Evolutionary conservation across 2,329 filamentous ascomycete genomes (phyloP), one percentile per base, ranked within the genome.

Genomic region (Pestalotiopsis sp.): DNA sequence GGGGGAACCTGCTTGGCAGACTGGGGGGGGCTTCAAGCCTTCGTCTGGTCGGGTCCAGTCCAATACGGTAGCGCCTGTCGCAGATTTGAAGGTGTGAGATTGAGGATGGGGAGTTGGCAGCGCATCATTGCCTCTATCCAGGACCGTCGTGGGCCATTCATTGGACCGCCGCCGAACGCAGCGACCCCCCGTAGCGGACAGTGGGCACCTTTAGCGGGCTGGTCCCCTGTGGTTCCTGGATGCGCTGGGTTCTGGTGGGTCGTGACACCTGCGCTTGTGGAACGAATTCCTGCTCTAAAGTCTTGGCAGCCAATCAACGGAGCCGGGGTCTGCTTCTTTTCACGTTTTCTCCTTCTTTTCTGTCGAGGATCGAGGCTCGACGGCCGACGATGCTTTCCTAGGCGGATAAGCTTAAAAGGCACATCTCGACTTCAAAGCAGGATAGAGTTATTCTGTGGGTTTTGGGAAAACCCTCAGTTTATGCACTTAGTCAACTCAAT

Each of bases 31-130:
- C 23, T 20, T 20, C 52, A 23, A 12, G 56, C 56, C 9, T 20
- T 20, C 14, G n/a, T 20, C 45, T 17, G 45, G 20, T 52, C 45
- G 17, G 20, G 20, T 52, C 45, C 57, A 27, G 57, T 59, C 57
- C 27, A 36, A 27, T 36, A 59, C 57, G 23, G 23, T 27, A 59
- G 14, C 23, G 57, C 25, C 63, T 66, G 63, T 66, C 49, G 63
- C 63, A 66, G 63, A 66, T 66, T 66, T 56, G 63, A 45, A 57
- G 63, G 61, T 57, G 63, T 49, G 63, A 66, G 63, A 66, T 66
- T 66, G 63, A 66, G 45, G 17, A 52, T 45, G n/a, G 23, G 17
- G 61, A 52, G 61, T 23, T 36, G 23, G 14, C 36, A 62, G 59
- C 36, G 59, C 59, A 62, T 62, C 61, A 64, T 45, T 25, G 41